Conservation (phyloP, 1,284 basidiomycete species). For the Puccinia triticina region DNA sequence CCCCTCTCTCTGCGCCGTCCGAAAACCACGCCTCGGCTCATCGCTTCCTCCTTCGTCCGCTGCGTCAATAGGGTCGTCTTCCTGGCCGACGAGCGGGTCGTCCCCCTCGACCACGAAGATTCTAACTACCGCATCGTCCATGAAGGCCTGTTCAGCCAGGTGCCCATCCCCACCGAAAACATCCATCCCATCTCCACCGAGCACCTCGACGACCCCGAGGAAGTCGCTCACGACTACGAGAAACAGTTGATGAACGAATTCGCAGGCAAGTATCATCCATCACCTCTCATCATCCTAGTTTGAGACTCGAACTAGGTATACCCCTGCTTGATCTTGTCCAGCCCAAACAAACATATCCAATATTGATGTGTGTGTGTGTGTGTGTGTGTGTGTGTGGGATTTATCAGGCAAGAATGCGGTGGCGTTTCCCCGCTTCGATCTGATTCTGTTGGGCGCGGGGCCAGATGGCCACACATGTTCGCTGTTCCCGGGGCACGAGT, state of each 20-base stretch:
- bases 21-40: no score
- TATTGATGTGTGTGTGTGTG: no score
- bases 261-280: slow-evolving; percentile 67
- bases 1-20: background rate
- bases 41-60: background rate
- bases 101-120: slow-evolving; percentile 87
- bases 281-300: slow-evolving; percentile 52
- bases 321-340: no score
- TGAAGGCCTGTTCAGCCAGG: slow-evolving; percentile 77
- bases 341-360: no score
- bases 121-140: slow-evolving; percentile 84
- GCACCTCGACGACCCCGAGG: slow-evolving; percentile 67
- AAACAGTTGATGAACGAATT: slow-evolving; percentile 65
- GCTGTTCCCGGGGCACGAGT: slow-evolving; percentile 86
- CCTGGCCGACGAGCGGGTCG: slow-evolving; percentile 95
- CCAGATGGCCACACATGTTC: slow-evolving; percentile 95
- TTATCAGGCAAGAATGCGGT: slow-evolving; percentile 78
- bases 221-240: slow-evolving; percentile 62
- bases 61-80: slow-evolving; percentile 99
- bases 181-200: slow-evolving; percentile 81
- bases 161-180: slow-evolving; percentile 75
- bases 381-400: no score
- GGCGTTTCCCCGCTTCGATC: slow-evolving; percentile 90
- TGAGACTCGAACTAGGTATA: slow-evolving; percentile 2
- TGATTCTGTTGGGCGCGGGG: slow-evolving; percentile 89